A percentile compares a stretch with the other conserved stretches of the same genome.
Conservation (phyloP, 2,329 filamentous ascomycete genomes). For the Teratosphaeria pseudoeucalypti region DNA sequence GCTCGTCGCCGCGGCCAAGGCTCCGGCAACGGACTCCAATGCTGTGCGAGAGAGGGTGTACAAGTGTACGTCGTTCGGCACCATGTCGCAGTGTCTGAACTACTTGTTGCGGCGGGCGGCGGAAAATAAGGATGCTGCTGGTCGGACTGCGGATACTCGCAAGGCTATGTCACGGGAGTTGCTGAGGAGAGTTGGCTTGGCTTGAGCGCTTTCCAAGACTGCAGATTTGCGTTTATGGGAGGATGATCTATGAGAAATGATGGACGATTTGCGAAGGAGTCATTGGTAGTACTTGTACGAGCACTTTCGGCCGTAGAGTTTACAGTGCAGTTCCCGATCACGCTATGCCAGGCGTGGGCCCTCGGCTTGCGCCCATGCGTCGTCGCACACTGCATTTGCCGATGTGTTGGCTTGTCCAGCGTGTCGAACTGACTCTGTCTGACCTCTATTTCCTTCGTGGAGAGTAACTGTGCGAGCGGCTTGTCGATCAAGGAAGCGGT, state of each 20-base stretch:
- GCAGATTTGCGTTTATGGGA: not conserved
- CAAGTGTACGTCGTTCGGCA: conserved; percentile 49
- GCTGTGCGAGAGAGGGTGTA: conserved; percentile 36
- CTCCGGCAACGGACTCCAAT: conserved; percentile 22
- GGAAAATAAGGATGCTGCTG: conserved; percentile 52
- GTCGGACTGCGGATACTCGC: conserved; percentile 42
- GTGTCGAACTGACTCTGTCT: too few species aligned
- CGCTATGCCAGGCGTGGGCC: too few species aligned
- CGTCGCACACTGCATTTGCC: too few species aligned
- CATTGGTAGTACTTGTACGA: not conserved
- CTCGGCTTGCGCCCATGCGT: too few species aligned
- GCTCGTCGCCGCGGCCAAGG: conserved; percentile 37
- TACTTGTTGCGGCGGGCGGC: conserved; percentile 52
- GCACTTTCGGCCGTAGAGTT: not conserved
- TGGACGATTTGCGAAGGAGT: not conserved
- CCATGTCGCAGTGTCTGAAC: conserved; percentile 64
- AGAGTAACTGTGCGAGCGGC: too few species aligned
- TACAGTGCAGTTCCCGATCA: too few species aligned
- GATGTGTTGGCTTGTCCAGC: too few species aligned
- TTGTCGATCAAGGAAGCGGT: too few species aligned
- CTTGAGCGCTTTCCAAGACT: not conserved
- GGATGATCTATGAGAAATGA: not conserved
- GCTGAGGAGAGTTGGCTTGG: conserved; percentile 11
- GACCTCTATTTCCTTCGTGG: too few species aligned
- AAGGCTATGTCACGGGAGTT: conserved; percentile 43